Evolutionary conservation across 2,329 filamentous ascomycete species (phyloP).

Genomic region (Botrytis cinerea): DNA sequence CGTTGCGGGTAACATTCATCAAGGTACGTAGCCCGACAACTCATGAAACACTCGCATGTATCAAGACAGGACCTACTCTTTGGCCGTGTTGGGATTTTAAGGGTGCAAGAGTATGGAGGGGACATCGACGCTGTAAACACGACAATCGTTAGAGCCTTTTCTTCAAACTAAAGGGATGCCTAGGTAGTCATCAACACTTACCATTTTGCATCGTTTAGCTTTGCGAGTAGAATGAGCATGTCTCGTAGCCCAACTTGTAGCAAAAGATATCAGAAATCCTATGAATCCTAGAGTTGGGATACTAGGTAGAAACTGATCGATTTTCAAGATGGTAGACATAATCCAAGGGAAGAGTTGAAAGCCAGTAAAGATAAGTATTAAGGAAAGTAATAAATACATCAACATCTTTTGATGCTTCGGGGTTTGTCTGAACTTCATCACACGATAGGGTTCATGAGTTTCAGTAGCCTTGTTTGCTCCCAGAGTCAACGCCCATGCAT

Average conservation of each 20-base stretch:
- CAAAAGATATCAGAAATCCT: conserved; percentile 30
- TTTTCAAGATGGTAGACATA: background rate
- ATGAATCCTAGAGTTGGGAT: conserved; percentile 34
- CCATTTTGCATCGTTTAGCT: conserved; percentile 5
- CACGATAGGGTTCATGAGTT: background rate
- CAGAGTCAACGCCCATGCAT: background rate
- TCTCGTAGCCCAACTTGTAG: conserved; percentile 31
- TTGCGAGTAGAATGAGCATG: conserved; percentile 5
- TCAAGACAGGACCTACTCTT: background rate
- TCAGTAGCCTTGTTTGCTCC: background rate
- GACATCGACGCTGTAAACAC: conserved; percentile 6
- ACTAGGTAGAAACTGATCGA: conserved; percentile 15
- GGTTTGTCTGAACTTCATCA: background rate
- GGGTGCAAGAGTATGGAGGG: conserved; percentile 11
- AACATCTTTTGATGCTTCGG: background rate
- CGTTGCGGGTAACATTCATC: background rate
- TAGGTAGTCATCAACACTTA: background rate
- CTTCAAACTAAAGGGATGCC: too few species aligned
- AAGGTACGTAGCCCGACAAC: background rate
- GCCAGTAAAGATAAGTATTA: background rate
- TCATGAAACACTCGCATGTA: background rate
- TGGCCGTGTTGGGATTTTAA: background rate
- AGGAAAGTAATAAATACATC: background rate
- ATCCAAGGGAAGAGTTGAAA: conserved; percentile 5
- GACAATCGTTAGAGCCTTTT: background rate